These are phyloP conservation scores for Cicer judaicum DNA, from an alignment of 306 rosid species.

Conservation along the genomic window DNA sequence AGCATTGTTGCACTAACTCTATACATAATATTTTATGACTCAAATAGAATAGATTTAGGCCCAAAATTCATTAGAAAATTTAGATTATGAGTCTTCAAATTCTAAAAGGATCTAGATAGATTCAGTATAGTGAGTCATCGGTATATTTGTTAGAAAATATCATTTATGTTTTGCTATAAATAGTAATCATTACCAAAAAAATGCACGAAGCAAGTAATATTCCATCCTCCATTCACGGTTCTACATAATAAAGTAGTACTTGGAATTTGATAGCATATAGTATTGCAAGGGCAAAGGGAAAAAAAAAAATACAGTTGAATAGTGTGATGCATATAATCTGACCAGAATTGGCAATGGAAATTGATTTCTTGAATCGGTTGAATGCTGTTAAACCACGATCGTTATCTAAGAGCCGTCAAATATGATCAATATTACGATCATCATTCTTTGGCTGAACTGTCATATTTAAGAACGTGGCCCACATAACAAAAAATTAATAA, in stretches of 20 bases:
- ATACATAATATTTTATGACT: not conserved
- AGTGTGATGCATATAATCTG: not conserved
- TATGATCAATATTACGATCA: constrained; percentile 13
- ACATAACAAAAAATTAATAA: constrained; percentile 1
- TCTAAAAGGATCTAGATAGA: too few relatives aligned
- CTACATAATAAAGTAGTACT: not conserved
- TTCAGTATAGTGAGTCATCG: too few relatives aligned
- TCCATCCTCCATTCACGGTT: not conserved
- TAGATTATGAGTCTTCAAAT: too few relatives aligned
- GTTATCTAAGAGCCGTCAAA: constrained; percentile 16
- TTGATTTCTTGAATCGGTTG: constrained; percentile 13
- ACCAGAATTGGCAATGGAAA: constrained; percentile 24
- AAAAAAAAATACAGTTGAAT: not conserved
- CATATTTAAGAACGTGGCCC: constrained; percentile 20
- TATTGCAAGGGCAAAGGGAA: not conserved
- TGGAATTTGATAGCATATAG: not conserved
- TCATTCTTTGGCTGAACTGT: constrained; percentile 12
- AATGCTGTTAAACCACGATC: constrained; percentile 8
- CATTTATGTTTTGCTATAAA: too few relatives aligned
- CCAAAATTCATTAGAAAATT: too few relatives aligned
- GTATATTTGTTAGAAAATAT: too few relatives aligned
- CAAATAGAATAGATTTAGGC: too few relatives aligned
- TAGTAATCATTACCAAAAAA: too few relatives aligned
- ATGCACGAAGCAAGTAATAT: too few relatives aligned
- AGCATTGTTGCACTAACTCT: not conserved